A percentile compares a stretch with the other conserved stretches of the same genome.
Evolutionary conservation across 208 protist species (phyloP).

Genomic region (Crithidia bombi): DNA sequence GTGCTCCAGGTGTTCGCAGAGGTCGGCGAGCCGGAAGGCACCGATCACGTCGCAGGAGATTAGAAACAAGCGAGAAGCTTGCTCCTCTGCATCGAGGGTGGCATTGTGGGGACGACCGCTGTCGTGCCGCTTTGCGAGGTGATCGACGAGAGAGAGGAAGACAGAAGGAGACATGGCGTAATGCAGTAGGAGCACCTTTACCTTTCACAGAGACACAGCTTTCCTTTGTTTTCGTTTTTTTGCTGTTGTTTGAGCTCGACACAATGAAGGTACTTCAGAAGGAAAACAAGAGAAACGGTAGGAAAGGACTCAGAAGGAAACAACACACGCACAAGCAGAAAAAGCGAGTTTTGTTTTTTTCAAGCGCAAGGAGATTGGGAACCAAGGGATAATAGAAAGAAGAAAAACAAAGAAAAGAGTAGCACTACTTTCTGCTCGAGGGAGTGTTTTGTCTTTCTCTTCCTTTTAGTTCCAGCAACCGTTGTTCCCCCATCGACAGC

Average conservation of each 20-base stretch:
- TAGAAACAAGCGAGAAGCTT: slow-evolving; percentile 24
- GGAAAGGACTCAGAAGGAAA: no score
- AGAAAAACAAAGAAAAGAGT: neutral
- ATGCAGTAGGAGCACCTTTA: neutral
- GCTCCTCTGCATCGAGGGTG: slow-evolving; percentile 13
- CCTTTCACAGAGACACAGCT: neutral
- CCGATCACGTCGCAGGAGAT: slow-evolving; percentile 26
- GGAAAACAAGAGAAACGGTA: no score
- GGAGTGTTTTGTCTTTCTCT: neutral
- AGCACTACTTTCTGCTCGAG: no score
- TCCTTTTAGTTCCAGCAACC: neutral
- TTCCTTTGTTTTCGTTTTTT: slow-evolving; percentile 21
- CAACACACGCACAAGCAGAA: no score
- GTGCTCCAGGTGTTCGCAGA: slow-evolving; percentile 17
- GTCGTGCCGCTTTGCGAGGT: slow-evolving; percentile 23
- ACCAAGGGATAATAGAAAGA: neutral
- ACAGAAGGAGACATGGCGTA: slow-evolving; percentile 1
- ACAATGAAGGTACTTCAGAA: no score
- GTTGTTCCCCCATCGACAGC: no score
- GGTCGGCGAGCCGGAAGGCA: slow-evolving; percentile 12
- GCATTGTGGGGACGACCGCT: neutral
- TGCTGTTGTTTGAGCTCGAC: no score
- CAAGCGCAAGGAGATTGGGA: no score
- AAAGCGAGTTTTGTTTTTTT: no score
- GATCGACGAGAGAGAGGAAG: slow-evolving; percentile 28